Conservation (phyloP, 2,329 filamentous ascomycete genomes). For the Alternaria atra region DNA sequence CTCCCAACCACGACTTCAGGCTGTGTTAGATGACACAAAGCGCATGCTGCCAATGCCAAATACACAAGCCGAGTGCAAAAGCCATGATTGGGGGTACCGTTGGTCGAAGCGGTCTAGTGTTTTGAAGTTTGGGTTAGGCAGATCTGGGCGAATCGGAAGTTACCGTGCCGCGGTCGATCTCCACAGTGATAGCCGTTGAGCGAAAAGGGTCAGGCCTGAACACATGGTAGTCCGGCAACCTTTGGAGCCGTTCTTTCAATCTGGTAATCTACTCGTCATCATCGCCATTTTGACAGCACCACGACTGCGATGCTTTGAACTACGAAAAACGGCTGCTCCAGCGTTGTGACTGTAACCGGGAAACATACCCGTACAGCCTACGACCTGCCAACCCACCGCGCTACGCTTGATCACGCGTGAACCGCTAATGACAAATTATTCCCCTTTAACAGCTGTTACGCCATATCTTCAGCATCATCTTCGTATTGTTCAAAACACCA, state of each 20-base stretch:
- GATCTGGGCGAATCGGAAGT: neutral
- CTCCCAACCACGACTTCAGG: neutral
- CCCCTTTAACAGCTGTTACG: neutral
- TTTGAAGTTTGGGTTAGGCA: neutral
- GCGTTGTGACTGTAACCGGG: neutral
- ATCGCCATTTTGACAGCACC: neutral
- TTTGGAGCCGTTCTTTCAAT: neutral
- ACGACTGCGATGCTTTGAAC: neutral
- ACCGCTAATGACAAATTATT: neutral
- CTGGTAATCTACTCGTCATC: neutral
- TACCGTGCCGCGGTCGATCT: neutral
- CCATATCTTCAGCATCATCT: neutral
- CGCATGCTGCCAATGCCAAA: neutral
- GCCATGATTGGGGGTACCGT: neutral
- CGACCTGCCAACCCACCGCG: neutral
- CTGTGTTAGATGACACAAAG: neutral
- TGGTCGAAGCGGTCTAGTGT: conserved; percentile 1
- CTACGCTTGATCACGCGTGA: neutral
- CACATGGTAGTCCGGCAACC: neutral
- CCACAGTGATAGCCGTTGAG: conserved; percentile 5
- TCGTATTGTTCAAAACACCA: neutral
- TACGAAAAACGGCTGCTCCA: neutral
- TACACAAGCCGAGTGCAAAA: neutral
- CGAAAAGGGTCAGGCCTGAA: neutral
- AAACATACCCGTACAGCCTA: neutral